A percentile compares a stretch with the other conserved stretches of the same genome.
Evolutionary conservation across 2,329 filamentous ascomycete species (phyloP).

Genomic region (Aspergillus sp.): DNA sequence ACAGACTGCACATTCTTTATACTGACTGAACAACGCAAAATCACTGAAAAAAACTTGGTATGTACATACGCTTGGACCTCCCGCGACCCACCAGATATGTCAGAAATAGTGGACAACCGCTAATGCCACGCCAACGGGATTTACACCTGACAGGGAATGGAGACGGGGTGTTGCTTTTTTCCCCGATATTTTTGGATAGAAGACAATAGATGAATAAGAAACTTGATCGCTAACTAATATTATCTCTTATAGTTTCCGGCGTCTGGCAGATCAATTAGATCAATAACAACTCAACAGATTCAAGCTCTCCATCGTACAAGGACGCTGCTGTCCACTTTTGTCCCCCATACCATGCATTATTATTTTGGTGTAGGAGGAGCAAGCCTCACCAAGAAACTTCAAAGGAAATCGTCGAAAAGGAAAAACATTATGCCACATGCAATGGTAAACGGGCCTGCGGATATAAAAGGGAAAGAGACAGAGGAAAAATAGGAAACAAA

Average conservation of each 20-base stretch:
- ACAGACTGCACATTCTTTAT: too few species aligned
- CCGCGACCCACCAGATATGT: conserved; percentile 1
- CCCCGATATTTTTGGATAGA: background rate
- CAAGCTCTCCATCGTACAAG: conserved; percentile 17
- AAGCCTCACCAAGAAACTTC: conserved; percentile 6
- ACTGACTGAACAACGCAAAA: background rate
- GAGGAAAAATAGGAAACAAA: conserved; percentile 2
- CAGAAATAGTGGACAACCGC: background rate
- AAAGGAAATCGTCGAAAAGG: conserved; percentile 4
- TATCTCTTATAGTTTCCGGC: conserved; percentile 15
- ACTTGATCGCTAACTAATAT: conserved; percentile 11
- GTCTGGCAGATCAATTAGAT: conserved; percentile 18
- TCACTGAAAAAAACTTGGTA: background rate
- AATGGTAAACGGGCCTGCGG: conserved; percentile 3
- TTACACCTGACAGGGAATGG: background rate
- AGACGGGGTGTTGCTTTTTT: background rate
- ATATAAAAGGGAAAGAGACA: background rate
- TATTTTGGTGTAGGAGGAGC: conserved; percentile 11
- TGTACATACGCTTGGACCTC: background rate
- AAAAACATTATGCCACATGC: conserved; percentile 1
- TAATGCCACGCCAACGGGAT: background rate
- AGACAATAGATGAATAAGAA: background rate
- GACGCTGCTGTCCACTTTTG: conserved; percentile 8
- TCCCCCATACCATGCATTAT: conserved; percentile 12
- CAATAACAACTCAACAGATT: conserved; percentile 6